phyloP scores from a whole-genome alignment of 306 rosid species.

The Betula pendula region DNA sequence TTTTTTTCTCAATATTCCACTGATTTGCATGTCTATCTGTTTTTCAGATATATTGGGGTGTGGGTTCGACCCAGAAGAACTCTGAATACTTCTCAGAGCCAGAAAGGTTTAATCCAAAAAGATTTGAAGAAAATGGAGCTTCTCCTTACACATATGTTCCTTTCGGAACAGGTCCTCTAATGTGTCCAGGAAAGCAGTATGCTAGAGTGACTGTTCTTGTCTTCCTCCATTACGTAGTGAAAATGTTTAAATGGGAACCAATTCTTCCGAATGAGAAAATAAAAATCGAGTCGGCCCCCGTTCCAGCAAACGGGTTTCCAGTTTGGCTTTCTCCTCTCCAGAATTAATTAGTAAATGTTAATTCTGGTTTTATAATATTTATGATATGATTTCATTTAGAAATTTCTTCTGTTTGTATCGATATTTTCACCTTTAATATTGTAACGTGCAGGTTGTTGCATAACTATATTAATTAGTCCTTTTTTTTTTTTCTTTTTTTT shows the following conservation, averaged over 20 bases:
- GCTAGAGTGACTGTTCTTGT: background rate
- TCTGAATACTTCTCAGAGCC: background rate
- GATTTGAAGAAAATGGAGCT: background rate
- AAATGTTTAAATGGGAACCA: background rate
- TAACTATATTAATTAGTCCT: no score
- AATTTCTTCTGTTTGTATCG: background rate
- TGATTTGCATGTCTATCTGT: no score
- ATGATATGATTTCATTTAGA: background rate
- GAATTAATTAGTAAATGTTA: background rate
- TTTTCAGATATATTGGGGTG: background rate
- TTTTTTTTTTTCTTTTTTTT: no score
- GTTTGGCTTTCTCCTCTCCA: background rate
- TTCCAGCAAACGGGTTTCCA: background rate
- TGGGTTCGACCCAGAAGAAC: background rate
- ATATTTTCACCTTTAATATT: no score
- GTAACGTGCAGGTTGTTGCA: no score
- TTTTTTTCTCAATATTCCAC: no score
- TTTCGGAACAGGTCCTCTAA: background rate
- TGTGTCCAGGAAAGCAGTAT: background rate
- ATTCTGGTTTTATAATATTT: background rate
- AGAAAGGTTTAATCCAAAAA: background rate
- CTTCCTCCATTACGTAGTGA: slow-evolving; percentile 1
- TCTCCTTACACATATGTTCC: slow-evolving; percentile 7
- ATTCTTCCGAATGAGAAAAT: background rate
- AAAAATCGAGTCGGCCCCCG: background rate